These are phyloP conservation scores for Cryphonectria parasitica DNA, from an alignment of 2,329 filamentous ascomycete species.

Conservation along the genomic window DNA sequence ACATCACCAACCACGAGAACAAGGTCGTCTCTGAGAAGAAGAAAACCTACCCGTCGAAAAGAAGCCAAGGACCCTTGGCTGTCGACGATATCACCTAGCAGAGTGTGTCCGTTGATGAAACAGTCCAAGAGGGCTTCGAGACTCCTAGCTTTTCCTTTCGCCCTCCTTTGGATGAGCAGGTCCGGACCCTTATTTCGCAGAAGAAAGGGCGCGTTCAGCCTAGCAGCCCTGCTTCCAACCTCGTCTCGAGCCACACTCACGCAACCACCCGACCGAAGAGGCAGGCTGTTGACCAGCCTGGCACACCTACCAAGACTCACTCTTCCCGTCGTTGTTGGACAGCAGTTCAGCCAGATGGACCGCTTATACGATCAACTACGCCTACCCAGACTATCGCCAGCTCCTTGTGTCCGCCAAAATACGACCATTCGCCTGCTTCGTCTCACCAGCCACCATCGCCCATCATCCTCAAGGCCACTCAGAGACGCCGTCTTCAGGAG, in stretches of 20 bases:
- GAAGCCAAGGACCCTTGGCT: not conserved
- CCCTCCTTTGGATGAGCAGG: not conserved
- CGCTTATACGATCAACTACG: not conserved
- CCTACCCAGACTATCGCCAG: not conserved
- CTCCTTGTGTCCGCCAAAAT: not conserved
- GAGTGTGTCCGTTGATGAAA: constrained; percentile 11
- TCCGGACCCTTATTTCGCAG: not conserved
- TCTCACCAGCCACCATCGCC: constrained; percentile 3
- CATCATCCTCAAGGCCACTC: not conserved
- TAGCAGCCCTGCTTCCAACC: not conserved
- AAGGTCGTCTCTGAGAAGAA: not conserved
- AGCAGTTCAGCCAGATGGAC: not conserved
- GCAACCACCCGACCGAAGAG: not conserved
- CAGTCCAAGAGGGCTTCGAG: not conserved
- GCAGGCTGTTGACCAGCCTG: not conserved
- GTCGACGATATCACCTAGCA: constrained; percentile 14
- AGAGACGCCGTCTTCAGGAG: constrained; percentile 2
- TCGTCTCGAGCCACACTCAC: not conserved
- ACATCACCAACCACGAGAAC: not conserved
- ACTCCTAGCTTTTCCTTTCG: not conserved
- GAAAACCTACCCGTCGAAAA: not conserved
- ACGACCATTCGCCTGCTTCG: not conserved
- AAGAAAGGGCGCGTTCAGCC: not conserved
- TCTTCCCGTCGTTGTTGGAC: not conserved
- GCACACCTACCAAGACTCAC: not conserved